Evolutionary conservation across 352 stramenopile genomes (phyloP).

Genomic region (Pythium plurisporium): DNA sequence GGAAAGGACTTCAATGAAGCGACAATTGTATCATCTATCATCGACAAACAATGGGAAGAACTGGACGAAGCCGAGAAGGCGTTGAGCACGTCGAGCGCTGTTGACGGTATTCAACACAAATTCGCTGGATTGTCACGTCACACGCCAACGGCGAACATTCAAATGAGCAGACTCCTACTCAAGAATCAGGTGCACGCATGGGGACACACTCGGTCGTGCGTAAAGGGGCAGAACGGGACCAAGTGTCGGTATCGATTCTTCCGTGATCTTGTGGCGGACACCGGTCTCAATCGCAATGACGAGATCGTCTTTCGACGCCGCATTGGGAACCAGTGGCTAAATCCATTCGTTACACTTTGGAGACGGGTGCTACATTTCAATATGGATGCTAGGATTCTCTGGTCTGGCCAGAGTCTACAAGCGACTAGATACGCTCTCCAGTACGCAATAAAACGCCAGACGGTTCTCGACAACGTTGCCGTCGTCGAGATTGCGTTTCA

Average conservation of each 20-base stretch:
- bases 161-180: slow-evolving; percentile 18
- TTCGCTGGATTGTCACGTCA: slow-evolving; percentile 14
- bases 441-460: slow-evolving; percentile 24
- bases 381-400: slow-evolving; percentile 22
- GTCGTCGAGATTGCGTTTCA: slow-evolving; percentile 21
- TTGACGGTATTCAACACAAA: slow-evolving; percentile 1
- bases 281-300: slow-evolving; percentile 3
- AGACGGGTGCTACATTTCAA: slow-evolving; percentile 26
- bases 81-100: not conserved
- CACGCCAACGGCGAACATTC: slow-evolving; percentile 1
- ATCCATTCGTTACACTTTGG: slow-evolving; percentile 18
- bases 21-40: not conserved
- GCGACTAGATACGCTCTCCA: slow-evolving; percentile 18
- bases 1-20: not conserved
- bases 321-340: slow-evolving; percentile 27
- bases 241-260: slow-evolving; percentile 29
- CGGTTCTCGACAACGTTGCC: slow-evolving; percentile 23
- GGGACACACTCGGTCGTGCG: slow-evolving; percentile 15
- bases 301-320: slow-evolving; percentile 12
- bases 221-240: slow-evolving; percentile 8
- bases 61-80: slow-evolving; percentile 9
- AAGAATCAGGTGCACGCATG: slow-evolving; percentile 20
- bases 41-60: slow-evolving; percentile 3
- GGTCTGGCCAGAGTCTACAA: slow-evolving; percentile 13
- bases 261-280: not conserved